Percentiles rank a stretch among this genome's conserved stretches.
Conservation (phyloP, 345 rosid genomes). For the Mangifera indica region DNA sequence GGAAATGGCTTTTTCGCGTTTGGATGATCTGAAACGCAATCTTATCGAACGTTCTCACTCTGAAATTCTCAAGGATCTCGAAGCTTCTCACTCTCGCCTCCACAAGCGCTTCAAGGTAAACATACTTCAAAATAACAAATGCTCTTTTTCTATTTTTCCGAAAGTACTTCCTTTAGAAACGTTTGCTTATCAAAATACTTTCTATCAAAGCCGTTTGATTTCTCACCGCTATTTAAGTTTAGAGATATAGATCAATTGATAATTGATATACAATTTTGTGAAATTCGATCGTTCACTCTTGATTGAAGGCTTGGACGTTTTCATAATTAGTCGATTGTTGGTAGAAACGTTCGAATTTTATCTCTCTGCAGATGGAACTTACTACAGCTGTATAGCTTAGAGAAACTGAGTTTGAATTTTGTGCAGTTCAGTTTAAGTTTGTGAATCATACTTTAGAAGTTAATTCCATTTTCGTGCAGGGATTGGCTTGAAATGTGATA, state of each 20-base stretch:
- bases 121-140: no score
- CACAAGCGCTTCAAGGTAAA: conserved; percentile 53
- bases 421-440: not conserved
- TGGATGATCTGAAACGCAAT: conserved; percentile 43
- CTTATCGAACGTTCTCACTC: conserved; percentile 49
- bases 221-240: not conserved
- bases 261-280: not conserved
- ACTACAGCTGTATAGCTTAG: no score
- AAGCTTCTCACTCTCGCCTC: conserved; percentile 52
- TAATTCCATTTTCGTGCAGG: no score
- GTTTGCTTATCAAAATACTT: no score
- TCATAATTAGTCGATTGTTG: not conserved
- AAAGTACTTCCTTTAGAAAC: no score
- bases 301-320: not conserved
- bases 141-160: no score
- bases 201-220: not conserved
- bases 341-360: no score
- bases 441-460: not conserved
- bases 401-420: not conserved
- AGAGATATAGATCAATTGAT: not conserved
- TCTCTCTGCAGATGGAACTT: no score
- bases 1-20: conserved; percentile 35
- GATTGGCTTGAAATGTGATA: not conserved
- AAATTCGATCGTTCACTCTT: not conserved
- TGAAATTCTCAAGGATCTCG: conserved; percentile 49